Conservation (phyloP, 2,329 filamentous ascomycete species). For the Fusarium gaditjirri region DNA sequence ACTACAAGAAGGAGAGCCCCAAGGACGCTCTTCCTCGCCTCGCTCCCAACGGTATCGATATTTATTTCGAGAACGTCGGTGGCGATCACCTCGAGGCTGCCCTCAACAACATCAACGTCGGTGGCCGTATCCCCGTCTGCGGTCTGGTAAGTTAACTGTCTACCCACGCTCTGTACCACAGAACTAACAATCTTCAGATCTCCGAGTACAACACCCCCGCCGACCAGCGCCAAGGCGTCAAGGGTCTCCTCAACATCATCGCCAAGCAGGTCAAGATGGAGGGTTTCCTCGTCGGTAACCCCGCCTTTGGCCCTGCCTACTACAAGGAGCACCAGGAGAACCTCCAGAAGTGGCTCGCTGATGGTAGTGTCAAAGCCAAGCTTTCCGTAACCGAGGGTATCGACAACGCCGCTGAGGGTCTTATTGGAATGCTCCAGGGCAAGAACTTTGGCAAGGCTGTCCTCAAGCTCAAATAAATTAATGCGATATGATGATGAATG, state of each 20-base stretch:
- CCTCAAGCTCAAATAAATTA: slow-evolving; percentile 63
- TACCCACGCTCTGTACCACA: fast-evolving
- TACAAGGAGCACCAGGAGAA: slow-evolving; percentile 78
- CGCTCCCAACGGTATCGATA: slow-evolving; percentile 81
- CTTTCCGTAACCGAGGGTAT: slow-evolving; percentile 78
- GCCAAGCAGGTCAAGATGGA: slow-evolving; percentile 75
- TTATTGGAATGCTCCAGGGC: slow-evolving; percentile 79
- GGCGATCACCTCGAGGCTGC: slow-evolving; percentile 63
- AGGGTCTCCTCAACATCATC: slow-evolving; percentile 73
- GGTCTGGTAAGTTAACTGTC: slow-evolving; percentile 62
- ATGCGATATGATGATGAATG: slow-evolving; percentile 12
- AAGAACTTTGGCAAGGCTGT: slow-evolving; percentile 90
- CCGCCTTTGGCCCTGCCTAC: slow-evolving; percentile 74
- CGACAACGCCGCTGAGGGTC: slow-evolving; percentile 78
- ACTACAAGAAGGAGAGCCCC: slow-evolving; percentile 87
- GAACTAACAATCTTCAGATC: slow-evolving; percentile 3
- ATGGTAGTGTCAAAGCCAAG: slow-evolving; percentile 79
- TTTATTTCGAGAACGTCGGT: slow-evolving; percentile 66
- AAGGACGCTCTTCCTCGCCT: slow-evolving; percentile 74
- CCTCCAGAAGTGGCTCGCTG: slow-evolving; percentile 78
- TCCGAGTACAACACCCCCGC: slow-evolving; percentile 74
- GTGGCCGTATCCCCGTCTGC: slow-evolving; percentile 73
- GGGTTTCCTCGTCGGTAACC: slow-evolving; percentile 79
- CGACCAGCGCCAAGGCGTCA: slow-evolving; percentile 71
- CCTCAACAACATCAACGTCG: slow-evolving; percentile 62